These are phyloP conservation scores for Penicillium canariense DNA, from an alignment of 495 filamentous ascomycete genomes.

Conservation along the genomic window DNA sequence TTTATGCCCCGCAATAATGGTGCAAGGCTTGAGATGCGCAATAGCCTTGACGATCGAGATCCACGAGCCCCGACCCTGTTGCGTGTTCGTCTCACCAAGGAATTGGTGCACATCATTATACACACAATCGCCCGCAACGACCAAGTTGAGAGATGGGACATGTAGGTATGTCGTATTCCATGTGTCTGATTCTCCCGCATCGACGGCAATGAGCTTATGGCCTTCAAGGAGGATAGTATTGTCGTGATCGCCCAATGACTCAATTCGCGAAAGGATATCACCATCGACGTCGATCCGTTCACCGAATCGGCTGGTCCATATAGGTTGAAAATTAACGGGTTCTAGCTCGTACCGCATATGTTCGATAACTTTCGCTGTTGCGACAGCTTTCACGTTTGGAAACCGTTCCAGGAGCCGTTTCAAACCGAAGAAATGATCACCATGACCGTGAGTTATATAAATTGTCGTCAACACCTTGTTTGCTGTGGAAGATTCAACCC, in stretches of 20 bases:
- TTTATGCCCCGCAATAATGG: slow-evolving; percentile 5
- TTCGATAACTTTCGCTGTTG: slow-evolving; percentile 26
- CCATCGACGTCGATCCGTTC: neutral
- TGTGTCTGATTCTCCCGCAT: slow-evolving; percentile 20
- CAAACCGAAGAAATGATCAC: slow-evolving; percentile 45
- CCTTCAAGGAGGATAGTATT: neutral
- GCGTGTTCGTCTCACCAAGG: slow-evolving; percentile 16
- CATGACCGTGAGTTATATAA: slow-evolving; percentile 49
- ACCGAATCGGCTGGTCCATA: neutral
- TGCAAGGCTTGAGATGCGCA: neutral
- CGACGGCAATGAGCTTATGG: neutral
- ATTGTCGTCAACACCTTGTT: slow-evolving; percentile 35
- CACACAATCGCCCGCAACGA: slow-evolving; percentile 35
- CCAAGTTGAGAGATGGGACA: slow-evolving; percentile 29
- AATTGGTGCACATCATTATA: slow-evolving; percentile 36
- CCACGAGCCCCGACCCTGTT: neutral
- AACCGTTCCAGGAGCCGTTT: slow-evolving; percentile 27
- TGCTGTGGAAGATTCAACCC: slow-evolving; percentile 18
- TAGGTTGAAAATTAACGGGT: neutral
- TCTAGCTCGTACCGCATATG: slow-evolving; percentile 34
- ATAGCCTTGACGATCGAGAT: neutral
- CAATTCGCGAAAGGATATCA: neutral
- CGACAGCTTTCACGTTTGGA: slow-evolving; percentile 23
- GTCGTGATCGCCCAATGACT: neutral
- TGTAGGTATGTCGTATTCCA: slow-evolving; percentile 29